Percentiles rank a stretch among this genome's conserved stretches.
phyloP scores from a whole-genome alignment of 2,329 filamentous ascomycete species.

The Penicillium olsonii region DNA sequence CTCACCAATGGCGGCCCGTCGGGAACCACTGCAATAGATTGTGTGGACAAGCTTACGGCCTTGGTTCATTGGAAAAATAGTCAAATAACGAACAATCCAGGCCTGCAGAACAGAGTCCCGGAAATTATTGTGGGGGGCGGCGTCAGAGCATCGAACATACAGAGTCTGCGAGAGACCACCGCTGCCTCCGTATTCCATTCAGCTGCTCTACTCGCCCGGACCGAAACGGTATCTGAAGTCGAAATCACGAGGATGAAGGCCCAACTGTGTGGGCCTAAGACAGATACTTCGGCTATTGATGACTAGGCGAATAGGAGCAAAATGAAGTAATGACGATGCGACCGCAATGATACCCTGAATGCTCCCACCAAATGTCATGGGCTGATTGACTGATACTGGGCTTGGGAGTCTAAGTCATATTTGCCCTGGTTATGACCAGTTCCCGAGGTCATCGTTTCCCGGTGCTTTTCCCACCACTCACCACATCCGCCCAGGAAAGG shows the following conservation, averaged over 20 bases:
- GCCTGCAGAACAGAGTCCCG: slow-evolving; percentile 18
- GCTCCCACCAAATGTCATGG: too few species aligned
- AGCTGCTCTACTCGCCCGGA: slow-evolving; percentile 33
- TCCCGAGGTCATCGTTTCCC: too few species aligned
- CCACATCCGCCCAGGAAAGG: too few species aligned
- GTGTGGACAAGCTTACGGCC: slow-evolving; percentile 34
- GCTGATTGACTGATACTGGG: too few species aligned
- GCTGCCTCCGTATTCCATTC: slow-evolving; percentile 46
- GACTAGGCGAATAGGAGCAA: too few species aligned
- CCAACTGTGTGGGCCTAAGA: background rate
- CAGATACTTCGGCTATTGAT: background rate
- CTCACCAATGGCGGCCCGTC: slow-evolving; percentile 50
- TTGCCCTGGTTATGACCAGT: too few species aligned
- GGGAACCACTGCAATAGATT: slow-evolving; percentile 38
- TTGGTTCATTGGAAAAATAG: slow-evolving; percentile 21
- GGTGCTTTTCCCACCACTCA: too few species aligned
- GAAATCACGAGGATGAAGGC: slow-evolving; percentile 11
- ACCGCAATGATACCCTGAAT: too few species aligned
- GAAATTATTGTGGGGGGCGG: slow-evolving; percentile 55
- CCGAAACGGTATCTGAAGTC: background rate
- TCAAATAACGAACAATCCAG: background rate
- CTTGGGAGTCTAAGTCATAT: too few species aligned
- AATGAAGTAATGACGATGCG: too few species aligned
- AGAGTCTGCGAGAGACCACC: slow-evolving; percentile 31
- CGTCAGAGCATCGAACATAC: slow-evolving; percentile 49